phyloP scores from a whole-genome alignment of 2,329 filamentous ascomycete genomes.

The Fulvia fulva region DNA sequence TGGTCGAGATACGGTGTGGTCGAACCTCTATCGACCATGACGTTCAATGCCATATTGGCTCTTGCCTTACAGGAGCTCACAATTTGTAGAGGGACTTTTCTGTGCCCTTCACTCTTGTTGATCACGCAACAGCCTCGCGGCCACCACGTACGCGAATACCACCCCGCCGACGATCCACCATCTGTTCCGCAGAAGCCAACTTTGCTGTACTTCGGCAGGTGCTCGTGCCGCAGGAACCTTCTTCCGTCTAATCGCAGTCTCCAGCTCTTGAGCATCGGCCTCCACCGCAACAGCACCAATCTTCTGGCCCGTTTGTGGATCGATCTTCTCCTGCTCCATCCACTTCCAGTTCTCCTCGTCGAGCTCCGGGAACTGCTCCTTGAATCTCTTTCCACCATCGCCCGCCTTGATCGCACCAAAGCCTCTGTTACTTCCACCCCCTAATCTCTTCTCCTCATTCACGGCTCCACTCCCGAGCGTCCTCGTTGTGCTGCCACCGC shows the following conservation, averaged over 20 bases:
- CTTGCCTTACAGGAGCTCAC: too few species aligned
- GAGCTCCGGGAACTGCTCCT: slow-evolving; percentile 81
- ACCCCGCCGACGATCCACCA: slow-evolving; percentile 65
- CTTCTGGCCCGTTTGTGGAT: slow-evolving; percentile 65
- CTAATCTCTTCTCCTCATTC: slow-evolving; percentile 1
- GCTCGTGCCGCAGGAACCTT: slow-evolving; percentile 74
- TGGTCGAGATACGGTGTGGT: too few species aligned
- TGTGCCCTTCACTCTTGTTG: slow-evolving; percentile 13
- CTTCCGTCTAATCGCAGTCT: slow-evolving; percentile 58
- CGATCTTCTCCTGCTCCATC: slow-evolving; percentile 80
- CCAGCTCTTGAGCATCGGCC: slow-evolving; percentile 60
- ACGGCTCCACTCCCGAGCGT: slow-evolving; percentile 34
- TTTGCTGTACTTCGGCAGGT: slow-evolving; percentile 70
- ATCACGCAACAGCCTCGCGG: slow-evolving; percentile 68
- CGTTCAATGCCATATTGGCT: too few species aligned
- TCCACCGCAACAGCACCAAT: slow-evolving; percentile 25
- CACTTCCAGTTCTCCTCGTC: slow-evolving; percentile 87
- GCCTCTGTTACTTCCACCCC: slow-evolving; percentile 46
- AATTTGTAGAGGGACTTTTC: too few species aligned
- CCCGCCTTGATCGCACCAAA: slow-evolving; percentile 80
- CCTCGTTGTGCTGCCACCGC: slow-evolving; percentile 66
- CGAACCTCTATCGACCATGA: too few species aligned
- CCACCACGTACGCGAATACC: slow-evolving; percentile 77
- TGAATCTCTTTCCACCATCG: slow-evolving; percentile 88
- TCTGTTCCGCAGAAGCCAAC: slow-evolving; percentile 79